Percentiles rank a stretch among this genome's conserved stretches.
These are phyloP conservation scores for Camillea tinctor DNA, from an alignment of 2,329 filamentous ascomycete genomes.

Conservation along the genomic window DNA sequence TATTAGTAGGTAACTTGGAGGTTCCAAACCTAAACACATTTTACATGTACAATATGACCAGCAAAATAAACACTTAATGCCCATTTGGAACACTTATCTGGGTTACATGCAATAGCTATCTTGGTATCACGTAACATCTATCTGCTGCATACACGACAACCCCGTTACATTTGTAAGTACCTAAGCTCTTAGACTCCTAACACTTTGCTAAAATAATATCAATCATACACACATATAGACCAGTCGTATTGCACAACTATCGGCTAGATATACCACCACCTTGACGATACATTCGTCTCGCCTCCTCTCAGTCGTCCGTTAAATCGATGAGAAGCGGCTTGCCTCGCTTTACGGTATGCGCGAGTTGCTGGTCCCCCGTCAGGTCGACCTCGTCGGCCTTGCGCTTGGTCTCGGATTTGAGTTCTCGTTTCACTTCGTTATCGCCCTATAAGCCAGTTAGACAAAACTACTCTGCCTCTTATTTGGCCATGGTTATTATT, in stretches of 20 bases:
- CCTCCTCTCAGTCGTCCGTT: constrained; percentile 17
- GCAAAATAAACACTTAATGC: too few species aligned
- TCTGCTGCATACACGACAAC: neutral
- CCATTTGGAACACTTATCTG: too few species aligned
- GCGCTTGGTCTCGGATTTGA: constrained; percentile 22
- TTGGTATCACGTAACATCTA: neutral
- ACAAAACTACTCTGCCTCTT: neutral
- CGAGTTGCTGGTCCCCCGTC: constrained; percentile 9
- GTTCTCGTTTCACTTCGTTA: constrained; percentile 14
- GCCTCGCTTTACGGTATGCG: constrained; percentile 11
- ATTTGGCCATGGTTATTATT: neutral
- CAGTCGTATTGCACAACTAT: neutral
- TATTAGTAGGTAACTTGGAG: too few species aligned
- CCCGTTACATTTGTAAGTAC: too few species aligned
- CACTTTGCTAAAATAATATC: neutral
- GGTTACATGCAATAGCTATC: neutral
- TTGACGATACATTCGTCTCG: neutral
- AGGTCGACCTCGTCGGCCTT: constrained; percentile 25
- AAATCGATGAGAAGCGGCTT: constrained; percentile 20
- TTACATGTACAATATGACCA: too few species aligned
- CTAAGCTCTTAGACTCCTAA: neutral
- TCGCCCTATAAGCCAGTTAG: constrained; percentile 3
- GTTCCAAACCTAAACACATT: too few species aligned
- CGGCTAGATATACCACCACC: neutral
- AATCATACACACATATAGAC: neutral